Evolutionary conservation across 140 eudicot genomes (phyloP), one percentile per base, ranked within the genome.

Genomic region (Erigeron philadelphicus): DNA sequence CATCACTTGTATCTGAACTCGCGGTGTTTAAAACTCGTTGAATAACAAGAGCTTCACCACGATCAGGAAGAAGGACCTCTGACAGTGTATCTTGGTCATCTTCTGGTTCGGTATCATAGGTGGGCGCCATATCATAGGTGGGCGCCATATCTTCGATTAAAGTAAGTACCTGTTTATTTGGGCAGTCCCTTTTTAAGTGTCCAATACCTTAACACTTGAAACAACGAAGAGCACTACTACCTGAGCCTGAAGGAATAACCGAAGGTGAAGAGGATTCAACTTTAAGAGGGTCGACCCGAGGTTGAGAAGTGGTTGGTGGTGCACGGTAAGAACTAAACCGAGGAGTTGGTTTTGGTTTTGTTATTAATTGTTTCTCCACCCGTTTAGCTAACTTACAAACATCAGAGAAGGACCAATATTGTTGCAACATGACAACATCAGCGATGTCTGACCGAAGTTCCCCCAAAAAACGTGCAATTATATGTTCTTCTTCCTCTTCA

Each of bases 401-500:
- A 9, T 63, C 53, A 42, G 53, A 15, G 42, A 63, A 63, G 8
- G 53, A 63, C 68, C 52, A 63, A 63, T 63, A 63, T 7, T 41
- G 68, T 41, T 41, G 53, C 53, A 63, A 42, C 16, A 42, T 7
- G n/a, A 46, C 68, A 3, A 63, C 53, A 7, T 63, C 53, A 0
- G 52, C 7, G 31, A 63, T 63, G 38, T 63, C 53, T 35, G 68
- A 8, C 1, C 53, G 2, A 3, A 63, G 53, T 15, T 53, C 68
- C 52, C 68, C 68, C 15, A 46, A 46, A 45, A 45, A 46, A 9
- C 50, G 50, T 3, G 50, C 50, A 12, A 46, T 46, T 0, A 46
- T 3, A 13, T 46, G 11, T 46, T 62, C 67, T 7, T 63, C 68
- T 15, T 63, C 38, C 42, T 63, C 68, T 0, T 63, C 38, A 16